Base-by-base conservation (phyloP, 2,329 filamentous ascomycete species). In the Teratosphaeria epicoccoides region DNA sequence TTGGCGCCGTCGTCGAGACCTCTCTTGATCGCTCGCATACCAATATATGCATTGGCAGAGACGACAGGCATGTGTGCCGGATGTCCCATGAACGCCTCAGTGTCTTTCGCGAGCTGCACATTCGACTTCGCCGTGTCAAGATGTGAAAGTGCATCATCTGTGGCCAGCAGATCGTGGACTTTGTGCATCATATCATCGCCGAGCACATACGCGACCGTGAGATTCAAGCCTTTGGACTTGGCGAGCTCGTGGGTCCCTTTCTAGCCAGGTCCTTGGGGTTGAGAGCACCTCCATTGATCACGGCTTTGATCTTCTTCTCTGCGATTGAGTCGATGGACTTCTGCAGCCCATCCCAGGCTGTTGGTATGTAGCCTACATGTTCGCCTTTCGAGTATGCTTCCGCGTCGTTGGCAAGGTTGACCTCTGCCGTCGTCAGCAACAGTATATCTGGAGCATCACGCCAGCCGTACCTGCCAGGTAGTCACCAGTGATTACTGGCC, bases 281-380 rank as follows among this genome's bases (percentile, higher is more conserved):
- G 17, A 78, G 67, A 2, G 71, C 74, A 0, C 79, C 78, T 2
- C 77, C 78, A 53, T 81, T 80, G 50, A 79, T 67, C 28, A 79
- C 66, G n/a, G 81, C 66, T 53, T 77, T 78, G 63, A 80, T 79
- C 0, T 68, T 61, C 52, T 76, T 76, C 47, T 73, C 61, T 2
- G 68, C 61, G 57, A 76, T 64, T 0, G 75, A 60, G 3, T 75
- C 68, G 14, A 79, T 68, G 0, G 69, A 71, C 58, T 73, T 61
- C 55, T 71, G 62, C 23, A 77, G 63, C 1, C 73, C 74, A 51
- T 76, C 71, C 75, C 74, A 75, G 46, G 75, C 70, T 25, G 71
- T 76, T 29, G 69, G 67, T 51, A 51, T 57, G 57, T 54, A 61
- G 25, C 60, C 60, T 44, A 49, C 40, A 45, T 60, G 55, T 53